These are phyloP conservation scores for Penicillium aurantiogriseum DNA, from an alignment of 2,329 filamentous ascomycete genomes.

Conservation along the genomic window DNA sequence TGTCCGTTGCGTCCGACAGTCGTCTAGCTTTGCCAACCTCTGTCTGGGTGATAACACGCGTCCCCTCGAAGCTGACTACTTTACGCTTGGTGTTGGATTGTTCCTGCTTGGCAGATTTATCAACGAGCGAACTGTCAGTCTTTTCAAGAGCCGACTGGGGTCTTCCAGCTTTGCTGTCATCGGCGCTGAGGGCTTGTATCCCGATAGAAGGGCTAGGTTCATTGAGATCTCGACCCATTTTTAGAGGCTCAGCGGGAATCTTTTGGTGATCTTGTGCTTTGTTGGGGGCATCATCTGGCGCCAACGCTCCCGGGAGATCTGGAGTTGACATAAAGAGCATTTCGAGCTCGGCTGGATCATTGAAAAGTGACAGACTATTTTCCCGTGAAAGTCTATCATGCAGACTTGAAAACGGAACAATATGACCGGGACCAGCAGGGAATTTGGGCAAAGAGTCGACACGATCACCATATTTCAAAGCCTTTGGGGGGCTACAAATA, in stretches of 20 bases:
- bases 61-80: conserved; percentile 25
- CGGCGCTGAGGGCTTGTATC: neutral
- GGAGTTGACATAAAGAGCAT: conserved; percentile 27
- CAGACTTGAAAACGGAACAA: conserved; percentile 37
- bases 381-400: conserved; percentile 21
- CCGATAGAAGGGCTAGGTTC: neutral
- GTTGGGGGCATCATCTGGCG: neutral
- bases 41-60: neutral
- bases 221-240: neutral
- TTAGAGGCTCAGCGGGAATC: neutral
- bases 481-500: neutral
- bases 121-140: neutral
- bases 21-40: conserved; percentile 1
- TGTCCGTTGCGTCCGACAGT: conserved; percentile 4
- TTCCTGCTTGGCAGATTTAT: conserved; percentile 1
- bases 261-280: neutral
- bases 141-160: neutral
- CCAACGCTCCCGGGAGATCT: neutral
- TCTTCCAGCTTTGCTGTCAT: neutral
- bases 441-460: conserved; percentile 4
- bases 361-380: conserved; percentile 16
- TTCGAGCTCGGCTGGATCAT: conserved; percentile 30
- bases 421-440: conserved; percentile 13
- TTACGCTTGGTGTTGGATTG: conserved; percentile 20
- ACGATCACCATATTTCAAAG: neutral